Conservation (phyloP, 371 early-diverging fungal species). For the Mortierella polycephala region DNA sequence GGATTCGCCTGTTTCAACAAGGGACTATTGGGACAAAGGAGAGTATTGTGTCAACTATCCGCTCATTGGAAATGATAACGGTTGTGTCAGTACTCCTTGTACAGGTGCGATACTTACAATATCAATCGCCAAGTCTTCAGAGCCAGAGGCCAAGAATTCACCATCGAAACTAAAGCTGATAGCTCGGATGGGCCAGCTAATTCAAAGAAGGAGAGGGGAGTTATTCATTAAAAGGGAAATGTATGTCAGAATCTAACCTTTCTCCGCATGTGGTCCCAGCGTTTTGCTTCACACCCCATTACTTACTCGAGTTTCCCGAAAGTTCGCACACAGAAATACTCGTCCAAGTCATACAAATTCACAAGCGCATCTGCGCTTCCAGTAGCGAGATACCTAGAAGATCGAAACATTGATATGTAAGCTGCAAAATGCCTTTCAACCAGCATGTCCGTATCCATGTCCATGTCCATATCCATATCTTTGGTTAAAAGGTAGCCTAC, state of each 20-base stretch:
- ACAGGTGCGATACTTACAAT: conserved; percentile 65
- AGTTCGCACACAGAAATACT: conserved; percentile 70
- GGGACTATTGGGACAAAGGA: conserved; percentile 60
- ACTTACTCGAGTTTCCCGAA: conserved; percentile 78
- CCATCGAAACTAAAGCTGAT: conserved; percentile 89
- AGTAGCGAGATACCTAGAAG: conserved; percentile 72
- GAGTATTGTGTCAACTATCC: neutral
- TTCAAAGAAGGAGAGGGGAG: conserved; percentile 2
- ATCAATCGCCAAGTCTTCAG: conserved; percentile 83
- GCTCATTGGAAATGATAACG: neutral
- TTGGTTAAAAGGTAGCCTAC: conserved; percentile 35
- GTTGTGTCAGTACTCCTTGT: too few relatives aligned
- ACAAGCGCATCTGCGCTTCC: conserved; percentile 84
- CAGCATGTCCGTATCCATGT: too few relatives aligned
- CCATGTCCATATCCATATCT: neutral
- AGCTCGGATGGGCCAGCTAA: conserved; percentile 85
- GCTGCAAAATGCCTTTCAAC: neutral
- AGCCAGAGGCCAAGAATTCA: conserved; percentile 83
- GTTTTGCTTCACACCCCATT: too few relatives aligned
- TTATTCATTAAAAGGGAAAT: too few relatives aligned
- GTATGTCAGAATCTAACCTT: neutral
- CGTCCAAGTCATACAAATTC: conserved; percentile 80
- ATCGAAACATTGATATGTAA: conserved; percentile 10
- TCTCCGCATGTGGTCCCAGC: too few relatives aligned
- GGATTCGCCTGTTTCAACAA: conserved; percentile 81